Base-by-base conservation (phyloP, 176 grass and related monocot species). In the Cocos nucifera region DNA sequence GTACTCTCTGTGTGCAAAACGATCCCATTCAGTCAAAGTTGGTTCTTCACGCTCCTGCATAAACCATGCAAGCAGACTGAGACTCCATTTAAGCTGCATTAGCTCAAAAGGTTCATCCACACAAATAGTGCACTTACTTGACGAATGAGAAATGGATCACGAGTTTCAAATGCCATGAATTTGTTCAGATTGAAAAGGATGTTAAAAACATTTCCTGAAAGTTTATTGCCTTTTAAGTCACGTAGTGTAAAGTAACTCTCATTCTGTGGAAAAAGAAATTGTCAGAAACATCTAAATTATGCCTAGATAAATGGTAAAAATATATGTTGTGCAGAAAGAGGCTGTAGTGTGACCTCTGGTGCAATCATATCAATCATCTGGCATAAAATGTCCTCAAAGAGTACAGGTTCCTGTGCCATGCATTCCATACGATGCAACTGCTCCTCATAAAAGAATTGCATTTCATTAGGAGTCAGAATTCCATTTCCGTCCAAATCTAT, bases 371-470 rank as follows among this genome's bases (percentile, higher is more conserved):
- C 94, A 76, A 98, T 85, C 88, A 98, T 98, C 65, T 98, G 94
- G 70, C 94, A 98, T 65, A 98, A 60, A 81, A 98, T 93, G 70
- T 98, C 94, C 78, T 93, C 88, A 79, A 98, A 98, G 50, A 93
- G 84, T 55, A 98, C 94, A 71, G 94, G 88, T 65, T 98, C 94
- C 58, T 98, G 94, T 58, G 94, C 84, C 94, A 93, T 89, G 77
- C 94, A 98, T 54, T 98, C 94, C 94, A 98, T 98, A 4, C 94
- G 76, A 65, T 98, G 94, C 76, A 98, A 81, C 66, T 98, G 94
- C 79, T 98, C 94, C 70, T 98, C 94, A 19, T 98, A 98, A 70
- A 98, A 98, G 78, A 93, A 98, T 85, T 98, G 94, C 94, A 98
- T 93, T 61, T 98, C 94, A 69, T 80, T 93, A 54, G 79, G 75